Conservation (phyloP, 805 yeast species). For the Nakazawaea holstii region DNA sequence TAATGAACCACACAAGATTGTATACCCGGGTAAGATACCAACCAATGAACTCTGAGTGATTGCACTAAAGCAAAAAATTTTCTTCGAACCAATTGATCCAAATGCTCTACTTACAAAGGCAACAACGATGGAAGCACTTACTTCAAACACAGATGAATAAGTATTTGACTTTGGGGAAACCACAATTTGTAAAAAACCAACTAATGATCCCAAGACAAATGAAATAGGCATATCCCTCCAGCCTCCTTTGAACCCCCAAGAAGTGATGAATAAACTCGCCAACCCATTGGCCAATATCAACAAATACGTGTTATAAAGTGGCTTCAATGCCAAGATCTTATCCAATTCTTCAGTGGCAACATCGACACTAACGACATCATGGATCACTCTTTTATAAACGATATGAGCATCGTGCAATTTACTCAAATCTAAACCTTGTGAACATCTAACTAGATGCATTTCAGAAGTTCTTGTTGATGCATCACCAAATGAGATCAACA, state of each 20-base stretch:
- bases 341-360: constrained; percentile 67
- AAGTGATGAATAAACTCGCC: constrained; percentile 66
- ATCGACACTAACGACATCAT: constrained; percentile 72
- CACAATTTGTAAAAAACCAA: constrained; percentile 67
- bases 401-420: constrained; percentile 68
- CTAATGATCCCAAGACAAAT: constrained; percentile 66
- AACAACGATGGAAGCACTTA: constrained; percentile 71
- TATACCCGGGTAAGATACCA: constrained; percentile 78
- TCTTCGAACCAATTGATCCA: constrained; percentile 59
- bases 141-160: constrained; percentile 79
- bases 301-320: constrained; percentile 58
- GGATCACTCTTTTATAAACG: constrained; percentile 74
- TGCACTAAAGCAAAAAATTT: constrained; percentile 68
- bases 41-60: constrained; percentile 81
- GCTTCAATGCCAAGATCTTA: constrained; percentile 46
- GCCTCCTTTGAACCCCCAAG: constrained; percentile 71
- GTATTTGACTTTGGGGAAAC: constrained; percentile 71
- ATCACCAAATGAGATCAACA: constrained; percentile 83
- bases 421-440: constrained; percentile 69
- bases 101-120: constrained; percentile 76
- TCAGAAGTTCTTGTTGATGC: constrained; percentile 85
- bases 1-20: constrained; percentile 74
- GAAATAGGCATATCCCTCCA: constrained; percentile 77
- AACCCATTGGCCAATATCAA: constrained; percentile 69
- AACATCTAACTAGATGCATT: constrained; percentile 70